Evolutionary conservation across 371 early-diverging fungal genomes (phyloP).

Genomic region (Dinochytrium kinnereticum): DNA sequence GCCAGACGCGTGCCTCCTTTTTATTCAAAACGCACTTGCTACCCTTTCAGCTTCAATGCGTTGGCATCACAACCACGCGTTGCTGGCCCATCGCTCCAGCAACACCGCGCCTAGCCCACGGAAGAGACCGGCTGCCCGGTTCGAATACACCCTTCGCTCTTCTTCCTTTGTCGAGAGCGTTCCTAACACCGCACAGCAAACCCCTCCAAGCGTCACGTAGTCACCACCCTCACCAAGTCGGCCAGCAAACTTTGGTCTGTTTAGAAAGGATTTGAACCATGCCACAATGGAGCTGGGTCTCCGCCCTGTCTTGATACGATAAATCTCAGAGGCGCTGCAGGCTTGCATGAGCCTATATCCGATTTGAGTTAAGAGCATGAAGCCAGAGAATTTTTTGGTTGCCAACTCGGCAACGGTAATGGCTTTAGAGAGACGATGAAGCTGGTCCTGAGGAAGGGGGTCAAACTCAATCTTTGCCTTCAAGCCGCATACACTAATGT

Average conservation of each 20-base stretch:
- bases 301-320: background rate
- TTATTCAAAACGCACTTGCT: no score
- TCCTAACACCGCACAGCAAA: background rate
- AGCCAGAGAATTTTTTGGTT: background rate
- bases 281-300: background rate
- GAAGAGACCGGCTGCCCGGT: background rate
- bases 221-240: background rate
- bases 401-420: background rate
- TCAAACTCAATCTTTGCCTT: no score
- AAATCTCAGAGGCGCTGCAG: background rate
- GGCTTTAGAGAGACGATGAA: no score
- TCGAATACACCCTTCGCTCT: background rate
- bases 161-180: background rate
- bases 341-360: background rate
- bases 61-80: background rate
- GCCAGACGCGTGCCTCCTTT: no score
- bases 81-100: background rate
- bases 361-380: background rate
- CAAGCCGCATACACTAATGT: no score
- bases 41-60: no score
- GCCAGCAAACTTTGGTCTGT: background rate
- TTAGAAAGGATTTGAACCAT: background rate
- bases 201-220: background rate
- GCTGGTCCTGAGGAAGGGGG: no score
- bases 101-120: background rate